These are phyloP conservation scores for Cadophora luteo-olivacea DNA, from an alignment of 2,329 filamentous ascomycete genomes.

Conservation along the genomic window DNA sequence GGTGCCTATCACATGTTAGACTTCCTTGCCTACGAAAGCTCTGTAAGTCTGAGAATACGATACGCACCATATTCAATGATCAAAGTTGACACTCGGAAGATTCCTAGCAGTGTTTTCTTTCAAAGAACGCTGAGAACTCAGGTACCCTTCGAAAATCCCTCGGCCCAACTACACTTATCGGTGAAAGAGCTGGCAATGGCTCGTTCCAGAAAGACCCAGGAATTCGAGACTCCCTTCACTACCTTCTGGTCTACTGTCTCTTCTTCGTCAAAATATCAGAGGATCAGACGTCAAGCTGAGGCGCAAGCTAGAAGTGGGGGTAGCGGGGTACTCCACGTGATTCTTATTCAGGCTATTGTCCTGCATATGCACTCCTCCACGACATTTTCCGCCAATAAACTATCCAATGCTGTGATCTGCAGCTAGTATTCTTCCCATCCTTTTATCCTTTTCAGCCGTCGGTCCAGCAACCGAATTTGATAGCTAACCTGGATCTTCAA, in stretches of 20 bases:
- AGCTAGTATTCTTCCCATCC: not conserved
- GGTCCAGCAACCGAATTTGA: constrained; percentile 10
- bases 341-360: constrained; percentile 10
- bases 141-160: too few relatives aligned
- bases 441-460: constrained; percentile 15
- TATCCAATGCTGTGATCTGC: not conserved
- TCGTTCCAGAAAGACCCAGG: too few relatives aligned
- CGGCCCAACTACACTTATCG: too few relatives aligned
- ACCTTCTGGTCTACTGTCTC: not conserved
- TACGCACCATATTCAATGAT: too few relatives aligned
- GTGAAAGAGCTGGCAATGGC: too few relatives aligned
- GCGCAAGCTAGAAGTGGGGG: constrained; percentile 10
- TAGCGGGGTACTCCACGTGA: constrained; percentile 20
- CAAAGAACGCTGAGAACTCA: too few relatives aligned
- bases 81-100: too few relatives aligned
- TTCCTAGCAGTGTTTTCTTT: too few relatives aligned
- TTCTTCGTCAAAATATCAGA: not conserved
- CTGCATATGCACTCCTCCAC: constrained; percentile 14
- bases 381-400: constrained; percentile 13
- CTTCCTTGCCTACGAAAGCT: not conserved
- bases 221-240: not conserved
- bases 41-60: too few relatives aligned
- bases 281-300: not conserved
- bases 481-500: not conserved
- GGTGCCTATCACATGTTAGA: constrained; percentile 18